These are phyloP conservation scores for Pythium myriotylum DNA, from an alignment of 352 stramenopile species.

Conservation along the genomic window DNA sequence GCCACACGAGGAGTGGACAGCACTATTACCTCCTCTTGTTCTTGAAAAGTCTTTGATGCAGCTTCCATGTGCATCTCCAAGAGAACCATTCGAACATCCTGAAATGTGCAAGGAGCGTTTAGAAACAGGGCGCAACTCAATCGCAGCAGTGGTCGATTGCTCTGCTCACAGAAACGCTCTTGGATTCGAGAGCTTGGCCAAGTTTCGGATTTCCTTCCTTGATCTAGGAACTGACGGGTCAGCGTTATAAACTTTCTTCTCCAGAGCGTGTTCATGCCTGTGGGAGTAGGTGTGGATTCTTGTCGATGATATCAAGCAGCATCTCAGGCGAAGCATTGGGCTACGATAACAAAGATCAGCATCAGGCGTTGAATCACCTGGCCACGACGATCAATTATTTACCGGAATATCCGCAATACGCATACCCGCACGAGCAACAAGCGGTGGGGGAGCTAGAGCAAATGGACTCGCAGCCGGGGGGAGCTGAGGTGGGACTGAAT, in stretches of 20 bases:
- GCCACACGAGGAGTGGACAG: neutral
- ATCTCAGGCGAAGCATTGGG: conserved; percentile 68
- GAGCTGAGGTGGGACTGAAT: conserved; percentile 17
- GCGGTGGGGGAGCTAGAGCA: conserved; percentile 21
- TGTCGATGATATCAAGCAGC: conserved; percentile 83
- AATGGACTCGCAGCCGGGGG: conserved; percentile 17
- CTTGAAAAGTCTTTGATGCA: conserved; percentile 75
- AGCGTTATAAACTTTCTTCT: neutral
- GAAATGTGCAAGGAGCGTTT: neutral
- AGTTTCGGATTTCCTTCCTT: conserved; percentile 66
- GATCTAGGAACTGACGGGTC: conserved; percentile 41
- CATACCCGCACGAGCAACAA: conserved; percentile 61
- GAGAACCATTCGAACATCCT: conserved; percentile 84
- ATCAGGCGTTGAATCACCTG: neutral
- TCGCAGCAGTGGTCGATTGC: no score
- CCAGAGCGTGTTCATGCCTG: conserved; percentile 38
- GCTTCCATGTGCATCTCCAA: conserved; percentile 87
- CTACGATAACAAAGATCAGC: conserved; percentile 18
- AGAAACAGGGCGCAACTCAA: no score
- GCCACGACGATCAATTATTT: neutral
- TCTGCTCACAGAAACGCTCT: conserved; percentile 73
- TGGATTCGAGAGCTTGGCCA: conserved; percentile 60
- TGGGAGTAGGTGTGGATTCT: conserved; percentile 70
- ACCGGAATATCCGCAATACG: conserved; percentile 81
- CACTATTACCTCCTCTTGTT: conserved; percentile 64